These are phyloP conservation scores for Saccharomycopsis lassenensis DNA, from an alignment of 805 yeast species.

Conservation along the genomic window DNA sequence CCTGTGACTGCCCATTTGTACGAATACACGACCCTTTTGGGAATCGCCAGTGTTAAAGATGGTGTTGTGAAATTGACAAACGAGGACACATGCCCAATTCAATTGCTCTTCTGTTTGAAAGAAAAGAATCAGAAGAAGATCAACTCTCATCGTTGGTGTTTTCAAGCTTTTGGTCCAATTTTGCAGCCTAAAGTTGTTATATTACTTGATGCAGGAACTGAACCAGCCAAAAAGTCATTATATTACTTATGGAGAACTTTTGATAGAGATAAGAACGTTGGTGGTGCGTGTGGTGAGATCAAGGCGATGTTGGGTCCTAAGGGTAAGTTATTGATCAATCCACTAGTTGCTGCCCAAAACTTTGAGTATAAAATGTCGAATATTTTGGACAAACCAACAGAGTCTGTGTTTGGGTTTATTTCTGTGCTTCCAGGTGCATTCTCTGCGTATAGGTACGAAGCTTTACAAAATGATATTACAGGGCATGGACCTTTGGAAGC, in stretches of 20 bases:
- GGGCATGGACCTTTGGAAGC: conserved; percentile 53
- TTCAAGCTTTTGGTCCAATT: conserved; percentile 50
- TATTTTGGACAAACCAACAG: conserved; percentile 56
- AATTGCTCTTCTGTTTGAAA: conserved; percentile 48
- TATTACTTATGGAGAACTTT: conserved; percentile 55
- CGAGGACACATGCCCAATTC: conserved; percentile 51
- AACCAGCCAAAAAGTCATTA: conserved; percentile 46
- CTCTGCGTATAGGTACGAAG: conserved; percentile 51
- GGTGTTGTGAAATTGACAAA: conserved; percentile 44
- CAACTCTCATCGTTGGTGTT: conserved; percentile 61
- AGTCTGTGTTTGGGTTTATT: conserved; percentile 53
- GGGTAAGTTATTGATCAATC: conserved; percentile 40
- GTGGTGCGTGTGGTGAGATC: conserved; percentile 68
- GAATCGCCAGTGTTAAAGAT: conserved; percentile 31
- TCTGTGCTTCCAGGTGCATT: conserved; percentile 62
- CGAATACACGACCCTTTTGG: conserved; percentile 54
- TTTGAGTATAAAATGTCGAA: conserved; percentile 60
- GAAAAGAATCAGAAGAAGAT: conserved; percentile 55
- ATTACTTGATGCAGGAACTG: conserved; percentile 55
- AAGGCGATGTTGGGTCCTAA: conserved; percentile 44
- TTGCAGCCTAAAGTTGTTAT: conserved; percentile 47
- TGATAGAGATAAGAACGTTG: conserved; percentile 45
- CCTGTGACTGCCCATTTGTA: conserved; percentile 55
- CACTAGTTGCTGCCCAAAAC: conserved; percentile 50
- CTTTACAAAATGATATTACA: conserved; percentile 42